A percentile compares a stretch with the other conserved stretches of the same genome.
These are phyloP conservation scores for Lentithecium fluviatile DNA, from an alignment of 495 filamentous ascomycete species.

Conservation along the genomic window DNA sequence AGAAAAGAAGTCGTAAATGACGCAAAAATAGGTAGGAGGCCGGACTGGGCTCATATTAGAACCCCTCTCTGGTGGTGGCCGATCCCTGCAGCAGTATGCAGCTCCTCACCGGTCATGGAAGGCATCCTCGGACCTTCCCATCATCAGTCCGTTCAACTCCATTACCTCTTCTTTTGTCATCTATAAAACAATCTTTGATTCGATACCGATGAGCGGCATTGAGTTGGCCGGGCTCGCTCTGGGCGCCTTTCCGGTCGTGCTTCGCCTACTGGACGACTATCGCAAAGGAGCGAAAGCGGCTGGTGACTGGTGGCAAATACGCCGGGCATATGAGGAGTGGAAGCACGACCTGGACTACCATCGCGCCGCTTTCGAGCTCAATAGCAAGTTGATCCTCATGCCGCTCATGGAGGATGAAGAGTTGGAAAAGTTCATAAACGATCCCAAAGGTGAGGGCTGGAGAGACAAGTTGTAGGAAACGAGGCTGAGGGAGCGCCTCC, in stretches of 20 bases:
- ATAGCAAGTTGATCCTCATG: slow-evolving; percentile 37
- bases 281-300: slow-evolving; percentile 18
- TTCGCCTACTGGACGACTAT: slow-evolving; percentile 24
- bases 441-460: slow-evolving; percentile 26
- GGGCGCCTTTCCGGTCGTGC: slow-evolving; percentile 30
- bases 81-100: too few species aligned
- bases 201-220: slow-evolving; percentile 26
- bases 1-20: too few species aligned
- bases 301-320: slow-evolving; percentile 25
- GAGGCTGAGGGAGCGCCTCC: slow-evolving; percentile 21
- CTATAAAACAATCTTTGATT: neutral
- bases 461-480: slow-evolving; percentile 18
- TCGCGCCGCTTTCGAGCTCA: slow-evolving; percentile 33
- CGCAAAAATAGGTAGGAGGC: too few species aligned
- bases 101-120: too few species aligned
- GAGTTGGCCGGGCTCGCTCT: slow-evolving; percentile 27
- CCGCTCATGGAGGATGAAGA: slow-evolving; percentile 37
- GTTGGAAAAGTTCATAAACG: slow-evolving; percentile 12
- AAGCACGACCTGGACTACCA: slow-evolving; percentile 38
- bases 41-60: neutral
- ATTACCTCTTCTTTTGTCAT: too few species aligned
- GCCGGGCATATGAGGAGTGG: slow-evolving; percentile 25
- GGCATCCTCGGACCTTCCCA: too few species aligned
- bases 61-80: neutral
- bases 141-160: too few species aligned